Conservation (phyloP, 2,329 filamentous ascomycete genomes). For the Zymoseptoria ardabiliae region DNA sequence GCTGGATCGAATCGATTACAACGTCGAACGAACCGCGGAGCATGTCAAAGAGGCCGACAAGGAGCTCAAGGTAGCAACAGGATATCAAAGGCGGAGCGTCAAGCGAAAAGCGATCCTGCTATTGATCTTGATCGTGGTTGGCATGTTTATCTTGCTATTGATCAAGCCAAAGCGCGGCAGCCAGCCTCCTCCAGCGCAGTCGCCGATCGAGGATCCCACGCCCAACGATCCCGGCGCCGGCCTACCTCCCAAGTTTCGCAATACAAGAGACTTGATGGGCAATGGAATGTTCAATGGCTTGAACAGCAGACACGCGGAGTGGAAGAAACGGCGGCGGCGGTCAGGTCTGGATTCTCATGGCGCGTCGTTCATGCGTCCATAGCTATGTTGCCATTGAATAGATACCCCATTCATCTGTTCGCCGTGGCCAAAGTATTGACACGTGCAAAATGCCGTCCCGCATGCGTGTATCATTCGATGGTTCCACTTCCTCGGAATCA, state of each 20-base stretch:
- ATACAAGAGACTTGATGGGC: background rate
- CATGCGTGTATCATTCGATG: slow-evolving; percentile 1
- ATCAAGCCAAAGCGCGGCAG: slow-evolving; percentile 61
- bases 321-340: slow-evolving; percentile 20
- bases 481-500: slow-evolving; percentile 11
- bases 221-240: slow-evolving; percentile 13
- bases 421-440: background rate
- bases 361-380: background rate
- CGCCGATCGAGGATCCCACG: slow-evolving; percentile 6
- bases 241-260: slow-evolving; percentile 8
- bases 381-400: slow-evolving; percentile 7
- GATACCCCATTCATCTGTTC: background rate
- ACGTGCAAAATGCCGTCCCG: background rate
- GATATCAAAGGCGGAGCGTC: slow-evolving; percentile 79
- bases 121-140: slow-evolving; percentile 74
- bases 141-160: slow-evolving; percentile 74
- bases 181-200: background rate
- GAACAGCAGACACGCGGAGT: slow-evolving; percentile 12
- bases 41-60: slow-evolving; percentile 91
- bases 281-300: background rate
- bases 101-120: slow-evolving; percentile 91
- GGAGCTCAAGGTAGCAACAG: slow-evolving; percentile 75
- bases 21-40: slow-evolving; percentile 88
- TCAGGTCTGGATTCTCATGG: background rate
- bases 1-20: slow-evolving; percentile 60